Percentiles rank a stretch among this genome's conserved stretches.
phyloP scores from a whole-genome alignment of 768 basidiomycete genomes.

The Leccinum imitatum region DNA sequence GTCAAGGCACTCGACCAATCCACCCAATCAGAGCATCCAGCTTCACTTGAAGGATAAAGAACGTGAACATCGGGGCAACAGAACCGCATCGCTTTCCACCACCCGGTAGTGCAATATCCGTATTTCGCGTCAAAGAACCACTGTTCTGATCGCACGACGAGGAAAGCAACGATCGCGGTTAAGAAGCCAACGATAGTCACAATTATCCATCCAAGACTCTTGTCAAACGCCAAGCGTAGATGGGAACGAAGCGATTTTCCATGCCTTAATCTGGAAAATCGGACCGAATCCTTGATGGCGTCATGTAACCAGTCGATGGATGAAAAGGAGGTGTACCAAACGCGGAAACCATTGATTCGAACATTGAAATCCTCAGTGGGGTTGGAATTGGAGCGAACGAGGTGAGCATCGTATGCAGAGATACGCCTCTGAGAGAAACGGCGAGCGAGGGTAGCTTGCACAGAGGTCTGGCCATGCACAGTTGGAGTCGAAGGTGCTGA shows the following conservation, averaged over 20 bases:
- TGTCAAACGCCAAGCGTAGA: slow-evolving; percentile 64
- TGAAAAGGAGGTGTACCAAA: slow-evolving; percentile 83
- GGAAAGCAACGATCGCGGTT: slow-evolving; percentile 82
- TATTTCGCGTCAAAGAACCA: slow-evolving; percentile 92
- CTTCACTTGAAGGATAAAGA: slow-evolving; percentile 23
- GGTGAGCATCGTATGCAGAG: slow-evolving; percentile 65
- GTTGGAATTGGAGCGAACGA: slow-evolving; percentile 34
- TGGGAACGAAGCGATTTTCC: slow-evolving; percentile 70
- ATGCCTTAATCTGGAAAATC: slow-evolving; percentile 69
- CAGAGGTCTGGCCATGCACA: slow-evolving; percentile 34
- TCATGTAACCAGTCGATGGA: slow-evolving; percentile 98
- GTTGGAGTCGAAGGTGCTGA: slow-evolving; percentile 40
- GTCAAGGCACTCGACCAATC: slow-evolving; percentile 68
- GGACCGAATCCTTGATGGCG: slow-evolving; percentile 88
- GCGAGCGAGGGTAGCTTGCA: slow-evolving; percentile 36
- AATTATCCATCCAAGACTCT: slow-evolving; percentile 84
- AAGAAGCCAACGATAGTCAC: slow-evolving; percentile 87
- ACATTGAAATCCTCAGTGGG: slow-evolving; percentile 52
- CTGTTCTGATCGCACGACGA: slow-evolving; percentile 83
- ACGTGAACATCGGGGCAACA: slow-evolving; percentile 60
- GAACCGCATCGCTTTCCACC: slow-evolving; percentile 76
- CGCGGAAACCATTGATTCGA: slow-evolving; percentile 82
- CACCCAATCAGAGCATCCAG: slow-evolving; percentile 66
- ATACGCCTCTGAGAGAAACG: slow-evolving; percentile 57
- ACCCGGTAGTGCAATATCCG: slow-evolving; percentile 72